phyloP scores from a whole-genome alignment of 2,329 filamentous ascomycete genomes.

The Cercospora sojina region DNA sequence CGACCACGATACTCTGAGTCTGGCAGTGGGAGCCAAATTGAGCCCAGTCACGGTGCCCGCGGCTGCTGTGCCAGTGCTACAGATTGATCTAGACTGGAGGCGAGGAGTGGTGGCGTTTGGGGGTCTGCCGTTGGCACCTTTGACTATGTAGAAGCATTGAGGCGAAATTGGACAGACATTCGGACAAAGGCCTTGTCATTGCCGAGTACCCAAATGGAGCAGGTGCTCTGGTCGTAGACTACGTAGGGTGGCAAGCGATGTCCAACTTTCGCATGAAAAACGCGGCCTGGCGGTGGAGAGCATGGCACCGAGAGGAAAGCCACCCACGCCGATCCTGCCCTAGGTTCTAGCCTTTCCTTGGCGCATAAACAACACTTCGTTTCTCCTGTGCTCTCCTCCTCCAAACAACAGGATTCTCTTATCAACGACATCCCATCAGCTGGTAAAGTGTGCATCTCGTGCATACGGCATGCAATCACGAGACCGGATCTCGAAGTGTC shows the following conservation, averaged over 20 bases:
- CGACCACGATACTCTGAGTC: slow-evolving; percentile 27
- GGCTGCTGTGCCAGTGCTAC: slow-evolving; percentile 23
- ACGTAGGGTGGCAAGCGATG: neutral
- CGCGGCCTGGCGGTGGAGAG: too few relatives aligned
- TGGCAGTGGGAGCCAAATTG: slow-evolving; percentile 28
- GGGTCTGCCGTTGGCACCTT: slow-evolving; percentile 23
- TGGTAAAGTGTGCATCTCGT: neutral
- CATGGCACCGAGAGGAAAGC: neutral
- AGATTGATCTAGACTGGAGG: slow-evolving; percentile 27
- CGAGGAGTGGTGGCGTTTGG: slow-evolving; percentile 26
- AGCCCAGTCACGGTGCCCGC: slow-evolving; percentile 22
- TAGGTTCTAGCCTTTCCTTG: neutral
- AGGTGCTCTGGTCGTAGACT: neutral
- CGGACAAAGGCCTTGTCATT: neutral
- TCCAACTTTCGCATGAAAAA: neutral
- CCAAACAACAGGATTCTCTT: neutral
- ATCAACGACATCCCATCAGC: neutral
- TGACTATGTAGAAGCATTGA: slow-evolving; percentile 4
- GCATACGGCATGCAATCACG: neutral
- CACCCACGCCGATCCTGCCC: neutral
- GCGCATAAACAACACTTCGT: neutral
- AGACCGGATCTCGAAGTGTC: neutral
- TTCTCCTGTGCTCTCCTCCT: neutral
- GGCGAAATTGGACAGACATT: neutral
- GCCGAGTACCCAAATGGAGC: neutral